A percentile compares a stretch with the other conserved stretches of the same genome.
Conservation (phyloP, 441 rosid species). For the Melianthus villosus region DNA sequence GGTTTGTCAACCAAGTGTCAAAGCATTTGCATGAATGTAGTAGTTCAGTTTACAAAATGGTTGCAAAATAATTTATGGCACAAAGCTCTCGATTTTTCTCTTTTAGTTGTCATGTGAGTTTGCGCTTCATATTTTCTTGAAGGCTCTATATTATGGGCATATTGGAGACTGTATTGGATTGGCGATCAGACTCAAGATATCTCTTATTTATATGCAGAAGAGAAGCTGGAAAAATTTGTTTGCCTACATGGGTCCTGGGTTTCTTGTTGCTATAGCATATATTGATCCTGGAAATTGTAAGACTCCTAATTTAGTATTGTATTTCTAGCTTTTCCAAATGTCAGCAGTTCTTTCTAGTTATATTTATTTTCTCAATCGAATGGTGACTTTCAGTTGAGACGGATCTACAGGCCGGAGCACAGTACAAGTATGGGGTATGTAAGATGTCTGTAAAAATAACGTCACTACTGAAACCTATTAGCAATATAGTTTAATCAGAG, state of each 20-base stretch:
- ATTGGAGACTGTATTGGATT: neutral
- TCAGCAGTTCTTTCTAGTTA: no score
- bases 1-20: no score
- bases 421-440: conserved; percentile 62
- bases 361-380: conserved; percentile 4
- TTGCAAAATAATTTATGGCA: no score
- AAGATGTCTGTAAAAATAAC: no score
- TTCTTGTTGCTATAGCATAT: conserved; percentile 90
- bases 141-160: neutral
- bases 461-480: no score
- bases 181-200: conserved; percentile 2
- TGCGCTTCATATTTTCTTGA: neutral
- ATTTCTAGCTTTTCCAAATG: no score
- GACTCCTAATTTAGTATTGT: no score
- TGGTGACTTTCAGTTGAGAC: conserved; percentile 61
- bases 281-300: conserved; percentile 96
- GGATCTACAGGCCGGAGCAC: conserved; percentile 86
- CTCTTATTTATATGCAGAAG: conserved; percentile 26
- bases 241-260: conserved; percentile 86
- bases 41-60: no score
- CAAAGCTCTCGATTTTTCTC: no score
- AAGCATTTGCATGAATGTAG: no score
- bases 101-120: no score
- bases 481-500: no score
- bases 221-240: conserved; percentile 87